Base-by-base conservation (phyloP, 2,329 filamentous ascomycete species). In the Cladosporium sphaerospermum region DNA sequence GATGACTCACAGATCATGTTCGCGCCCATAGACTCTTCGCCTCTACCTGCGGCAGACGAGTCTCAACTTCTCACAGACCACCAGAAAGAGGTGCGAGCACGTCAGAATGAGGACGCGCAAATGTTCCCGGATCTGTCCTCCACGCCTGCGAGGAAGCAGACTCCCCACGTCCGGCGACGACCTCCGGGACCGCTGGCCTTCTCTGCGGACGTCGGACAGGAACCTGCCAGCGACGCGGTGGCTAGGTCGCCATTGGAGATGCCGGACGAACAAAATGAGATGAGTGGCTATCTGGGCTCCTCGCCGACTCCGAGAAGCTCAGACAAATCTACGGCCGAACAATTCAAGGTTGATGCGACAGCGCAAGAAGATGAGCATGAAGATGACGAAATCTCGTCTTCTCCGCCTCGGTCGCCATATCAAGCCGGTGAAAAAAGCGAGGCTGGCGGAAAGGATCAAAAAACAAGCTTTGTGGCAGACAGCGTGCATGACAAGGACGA, bases 1-100 rank as follows among this genome's bases (percentile, higher is more conserved):
- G 82, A 95, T 57, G 80, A 95, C 68, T 95, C 89, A 0, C 89
- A 95, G 63, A 78, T 95, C 23, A 78, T 88, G 41, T 93, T 93
- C 62, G 81, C 85, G 2, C 73, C 82, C 0, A 85, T 92, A 44
- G 78, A 80, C 31, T 81, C 83, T 10, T 72, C 78, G 3, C 71
- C 76, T 4, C 69, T 72, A 11, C 70, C 68, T 0, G 65, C 67
- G 16, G 60, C 64, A 3, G 64, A 77, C 2, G 84, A 88, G 53
- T 89, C 86, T 0, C 89, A 93, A 61, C 71, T 84, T 14, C 73
- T 95, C 45, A 95, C 89, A 0, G 87, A 91, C 34, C 80, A 83
- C 41, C 89, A 95, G 66, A 85, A 79, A 62, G 89, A 95, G 62
- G 82, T 92, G 40, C 80, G 83, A 43, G 83, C 88, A 61, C 78